Evolutionary conservation across 257 asterid species (phyloP), one percentile per base, ranked within the genome.

Genomic region (Solanum chiquidenum): DNA sequence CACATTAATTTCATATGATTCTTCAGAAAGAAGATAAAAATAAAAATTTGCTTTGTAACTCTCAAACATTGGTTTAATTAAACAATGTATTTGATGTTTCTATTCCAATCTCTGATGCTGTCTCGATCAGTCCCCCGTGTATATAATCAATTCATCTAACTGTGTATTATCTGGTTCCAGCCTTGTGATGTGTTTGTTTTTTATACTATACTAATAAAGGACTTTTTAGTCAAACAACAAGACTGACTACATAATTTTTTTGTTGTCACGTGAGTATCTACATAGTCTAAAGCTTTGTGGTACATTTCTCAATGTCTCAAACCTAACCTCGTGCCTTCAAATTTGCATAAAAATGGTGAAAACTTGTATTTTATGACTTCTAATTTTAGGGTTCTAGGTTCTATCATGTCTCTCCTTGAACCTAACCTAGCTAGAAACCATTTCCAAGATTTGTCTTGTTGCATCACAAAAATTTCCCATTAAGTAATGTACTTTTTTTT

Each of bases 41-140:
- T 55, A 6, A 52, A 87, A 87, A 86, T 82, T 20, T 87, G 89
- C 91, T 5, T 92, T 72, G 94, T 84, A 85, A 92, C 88, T 89
- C 86, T 89, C 86, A 88, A 89, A 38, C 92, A 37, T 89, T 12
- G 98, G 89, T 88, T 71, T 34, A 62, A 86, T 87, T 90, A 93
- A 92, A 92, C 90, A 27, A 91, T 76, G 74, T 79, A 89, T 91
- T 88, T 94, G 94, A 93, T 92, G 98, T 91, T 93, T 95, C 97
- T 94, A 94, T 95, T 92, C 98, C 96, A 88, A 92, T 92, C 93
- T 91, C 90, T 90, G 93, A 91, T 93, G 87, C 90, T 92, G 91
- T 88, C 95, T 91, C 93, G 87, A 87, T 90, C 88, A 82, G 60
- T 35, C 83, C 77, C 86, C 49, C 72, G 74, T 58, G 29, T 60